Base-by-base conservation (phyloP, 2,329 filamentous ascomycete genomes). In the Sclerotinia spermophila region DNA sequence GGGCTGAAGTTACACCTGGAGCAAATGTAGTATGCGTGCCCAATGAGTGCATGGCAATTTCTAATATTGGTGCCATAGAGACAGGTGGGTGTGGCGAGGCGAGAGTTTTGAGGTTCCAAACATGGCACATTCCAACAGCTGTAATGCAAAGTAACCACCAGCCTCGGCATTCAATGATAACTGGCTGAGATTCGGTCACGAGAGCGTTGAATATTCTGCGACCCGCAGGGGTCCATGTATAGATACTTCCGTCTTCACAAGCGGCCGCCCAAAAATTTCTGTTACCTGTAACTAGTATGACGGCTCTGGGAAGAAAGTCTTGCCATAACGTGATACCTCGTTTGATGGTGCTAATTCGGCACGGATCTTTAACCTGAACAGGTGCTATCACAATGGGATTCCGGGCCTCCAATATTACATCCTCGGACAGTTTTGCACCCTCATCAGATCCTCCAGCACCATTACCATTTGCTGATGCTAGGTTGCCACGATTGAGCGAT, bases 91-190 rank as follows among this genome's bases (percentile, higher is more conserved):
- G 94, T 27, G 94, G 92, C 0, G 94, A 91, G 4, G 90, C 89
- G 78, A 96, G 90, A 0, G 88, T 92, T 75, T 91, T 91, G 71
- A 97, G 85, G 79, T 98, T 95, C 94, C 95, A 99, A 56, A 99
- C 92, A 80, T 98, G 90, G 76, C 91, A 96, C 81, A 95, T 88
- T 7, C 96, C 96, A 5, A 92, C 91, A 1, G 95, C 91, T 5
- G 93, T 95, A 73, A 99, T 91, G 78, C 92, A 95, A 66, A 99
- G 85, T 7, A 99, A 83, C 92, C 93, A 98, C 82, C 92, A 92
- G 17, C 92, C 92, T 70, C 94, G 89, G 77, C 92, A 95, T 79
- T 98, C 96, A 38, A 99, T 85, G 70, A 99, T 96, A 44, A 98
- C 94, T 0, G 96, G 93, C 77, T 98, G 94, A 2, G 95, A 90